Base-by-base conservation (phyloP, 176 grass and related monocot species). In the Lolium multiflorum region DNA sequence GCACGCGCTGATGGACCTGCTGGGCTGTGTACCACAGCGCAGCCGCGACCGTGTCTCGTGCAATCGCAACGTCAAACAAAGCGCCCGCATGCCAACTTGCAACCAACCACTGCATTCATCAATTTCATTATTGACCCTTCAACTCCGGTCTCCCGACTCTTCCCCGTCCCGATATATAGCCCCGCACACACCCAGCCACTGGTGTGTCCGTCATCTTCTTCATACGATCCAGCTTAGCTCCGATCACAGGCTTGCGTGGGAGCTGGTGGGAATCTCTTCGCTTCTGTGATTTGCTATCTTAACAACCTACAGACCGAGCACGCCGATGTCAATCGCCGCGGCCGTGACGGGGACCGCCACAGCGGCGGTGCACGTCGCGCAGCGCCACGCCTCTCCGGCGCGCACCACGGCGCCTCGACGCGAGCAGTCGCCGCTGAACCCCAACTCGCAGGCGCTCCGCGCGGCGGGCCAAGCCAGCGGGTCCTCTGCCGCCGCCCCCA, bases 351-450 rank as follows among this genome's bases (percentile, higher is more conserved):
- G 86, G 81, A 31, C 89, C 14, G 82, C 81, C 25, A 67, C 89
- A 25, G 4, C 84, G 68, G 76, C 85, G 8, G 81, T 73, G 70
- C 70, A 41, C 13, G 82, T 81, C 67, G 58, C 15, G 46, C 93
- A 85, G 73, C 86, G 85, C 50, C 88, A 38, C 69, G 63, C 72
- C n/a, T 51, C 84, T 1, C 39, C 66, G 22, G 22, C 87, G 21
- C 87, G 76, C 5, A 17, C 59, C 0, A 12, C 67, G 38, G 11
- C 80, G 52, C 22, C 62, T 4, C 24, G 71, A 2, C 61, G 86
- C 54, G 88, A 95, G 5, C 82, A 37, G 47, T 92, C 89, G 26
- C 88, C 87, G 84, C 87, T 92, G 11, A 90, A 91, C 78, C 87
- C 89, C 11, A 83, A n/a, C 59, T 14, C 94, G 56, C 84, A 73